Base-by-base conservation (phyloP, 805 yeast genomes). In the Suhomyces prunicola region DNA sequence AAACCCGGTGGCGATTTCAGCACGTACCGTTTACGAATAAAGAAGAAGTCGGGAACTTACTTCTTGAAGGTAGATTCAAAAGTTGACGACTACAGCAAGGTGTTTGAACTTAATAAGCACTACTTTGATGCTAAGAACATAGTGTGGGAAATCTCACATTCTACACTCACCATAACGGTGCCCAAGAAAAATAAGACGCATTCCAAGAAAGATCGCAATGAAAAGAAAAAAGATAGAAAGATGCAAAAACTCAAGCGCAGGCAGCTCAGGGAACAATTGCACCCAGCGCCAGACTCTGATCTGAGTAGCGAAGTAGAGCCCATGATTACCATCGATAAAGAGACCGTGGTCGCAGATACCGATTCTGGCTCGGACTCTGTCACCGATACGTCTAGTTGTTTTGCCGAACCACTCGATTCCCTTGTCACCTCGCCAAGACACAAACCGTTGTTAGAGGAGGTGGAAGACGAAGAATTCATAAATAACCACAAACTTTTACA, bases 391-490 rank as follows among this genome's bases (percentile, higher is more conserved):
- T 17, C 24, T 8, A 24, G n/a, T 5, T 33, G 17, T 1, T 17
- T 33, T n/a, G n/a, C 36, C 17, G 36, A 33, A 33, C 33, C 33
- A 12, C 6, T 33, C 9, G 36, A 33, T n/a, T 6, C 42, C 10
- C 10, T 17, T 17, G 13, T 2, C 24, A 17, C 42, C 24, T 39
- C 41, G 41, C 12, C 12, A 5, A 39, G 24, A 17, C 42, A 39
- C 24, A 35, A 15, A 13, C 60, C 65, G 4, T 49, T 59, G 1
- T 44, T 68, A 42, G 72, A 67, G 48, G 71, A 66, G 27, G 67
- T 67, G 6, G 72, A 67, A 36, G 73, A 69, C 53, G 72, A 68
- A 46, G 72, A 68, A 50, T 61, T 64, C 53, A 60, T 65, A 15
- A 44, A 54, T 41, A 57, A 59, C 54, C 46, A 31, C 27, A 42